phyloP scores from a whole-genome alignment of 257 asterid genomes.

The Petunia axillaris region DNA sequence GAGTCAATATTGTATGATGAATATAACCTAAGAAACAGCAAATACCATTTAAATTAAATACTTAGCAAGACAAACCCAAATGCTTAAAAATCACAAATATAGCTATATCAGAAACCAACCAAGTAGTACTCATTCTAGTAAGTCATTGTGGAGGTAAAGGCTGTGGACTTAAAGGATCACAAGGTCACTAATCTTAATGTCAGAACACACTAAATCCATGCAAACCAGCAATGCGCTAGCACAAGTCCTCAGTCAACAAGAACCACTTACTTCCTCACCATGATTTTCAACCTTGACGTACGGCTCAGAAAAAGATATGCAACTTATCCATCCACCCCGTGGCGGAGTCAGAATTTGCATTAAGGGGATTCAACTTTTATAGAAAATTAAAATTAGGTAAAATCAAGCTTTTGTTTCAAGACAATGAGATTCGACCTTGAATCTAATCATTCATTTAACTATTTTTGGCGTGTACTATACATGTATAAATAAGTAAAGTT shows the following conservation, averaged over 20 bases:
- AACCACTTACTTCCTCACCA: neutral
- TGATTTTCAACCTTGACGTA: slow-evolving; percentile 16
- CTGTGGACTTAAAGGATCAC: neutral
- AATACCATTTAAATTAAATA: neutral
- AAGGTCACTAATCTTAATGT: slow-evolving; percentile 2
- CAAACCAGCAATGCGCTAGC: neutral
- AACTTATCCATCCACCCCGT: slow-evolving; percentile 48
- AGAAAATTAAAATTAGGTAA: too few species aligned
- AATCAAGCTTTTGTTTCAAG: too few species aligned
- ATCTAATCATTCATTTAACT: too few species aligned
- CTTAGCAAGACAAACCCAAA: neutral
- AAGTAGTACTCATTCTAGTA: slow-evolving; percentile 15
- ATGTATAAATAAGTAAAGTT: too few species aligned
- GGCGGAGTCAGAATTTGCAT: too few species aligned
- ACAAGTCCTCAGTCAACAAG: neutral
- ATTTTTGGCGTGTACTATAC: too few species aligned
- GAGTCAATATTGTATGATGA: neutral
- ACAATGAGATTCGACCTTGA: too few species aligned
- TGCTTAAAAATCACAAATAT: neutral
- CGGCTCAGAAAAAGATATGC: neutral
- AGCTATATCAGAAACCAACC: slow-evolving; percentile 12
- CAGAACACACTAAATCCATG: slow-evolving; percentile 5
- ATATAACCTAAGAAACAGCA: neutral
- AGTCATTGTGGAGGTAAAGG: neutral
- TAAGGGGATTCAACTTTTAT: too few species aligned